Conservation (phyloP, 2,329 filamentous ascomycete species). For the Reticulascus tulasneorum region DNA sequence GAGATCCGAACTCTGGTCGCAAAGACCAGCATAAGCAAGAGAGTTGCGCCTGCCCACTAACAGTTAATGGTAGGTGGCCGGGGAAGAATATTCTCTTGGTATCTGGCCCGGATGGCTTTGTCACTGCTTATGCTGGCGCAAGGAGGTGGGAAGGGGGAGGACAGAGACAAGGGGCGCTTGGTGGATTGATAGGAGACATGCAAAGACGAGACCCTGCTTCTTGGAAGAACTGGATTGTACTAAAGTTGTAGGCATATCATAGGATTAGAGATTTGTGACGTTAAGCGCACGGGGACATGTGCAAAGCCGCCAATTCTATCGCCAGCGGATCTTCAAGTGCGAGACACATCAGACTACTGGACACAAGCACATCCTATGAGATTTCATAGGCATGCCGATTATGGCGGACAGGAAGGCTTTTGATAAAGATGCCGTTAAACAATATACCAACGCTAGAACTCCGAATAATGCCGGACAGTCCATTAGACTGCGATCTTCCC, state of each 20-base stretch:
- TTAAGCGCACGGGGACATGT: too few species aligned
- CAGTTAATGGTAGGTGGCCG: constrained; percentile 18
- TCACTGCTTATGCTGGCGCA: constrained; percentile 72
- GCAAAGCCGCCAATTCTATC: too few species aligned
- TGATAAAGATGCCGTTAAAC: too few species aligned
- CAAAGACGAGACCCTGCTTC: constrained; percentile 37
- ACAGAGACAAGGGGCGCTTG: constrained; percentile 71
- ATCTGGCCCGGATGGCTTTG: constrained; percentile 88
- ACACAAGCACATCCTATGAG: too few species aligned
- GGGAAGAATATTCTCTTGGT: constrained; percentile 71
- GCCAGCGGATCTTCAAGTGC: too few species aligned
- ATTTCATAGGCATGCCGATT: too few species aligned
- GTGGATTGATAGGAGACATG: constrained; percentile 63
- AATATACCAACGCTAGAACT: too few species aligned
- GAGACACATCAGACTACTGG: too few species aligned
- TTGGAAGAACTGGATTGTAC: constrained; percentile 44
- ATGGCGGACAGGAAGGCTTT: too few species aligned
- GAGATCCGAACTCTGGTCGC: constrained; percentile 11
- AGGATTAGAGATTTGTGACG: too few species aligned
- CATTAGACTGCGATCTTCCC: too few species aligned
- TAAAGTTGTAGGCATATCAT: constrained; percentile 43
- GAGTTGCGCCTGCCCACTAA: constrained; percentile 21
- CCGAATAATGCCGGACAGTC: too few species aligned
- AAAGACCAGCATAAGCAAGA: constrained; percentile 1
- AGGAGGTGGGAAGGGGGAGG: constrained; percentile 71